Conservation (phyloP, 1,139 yeast genomes). For the Yamadazyma trypodendri region DNA sequence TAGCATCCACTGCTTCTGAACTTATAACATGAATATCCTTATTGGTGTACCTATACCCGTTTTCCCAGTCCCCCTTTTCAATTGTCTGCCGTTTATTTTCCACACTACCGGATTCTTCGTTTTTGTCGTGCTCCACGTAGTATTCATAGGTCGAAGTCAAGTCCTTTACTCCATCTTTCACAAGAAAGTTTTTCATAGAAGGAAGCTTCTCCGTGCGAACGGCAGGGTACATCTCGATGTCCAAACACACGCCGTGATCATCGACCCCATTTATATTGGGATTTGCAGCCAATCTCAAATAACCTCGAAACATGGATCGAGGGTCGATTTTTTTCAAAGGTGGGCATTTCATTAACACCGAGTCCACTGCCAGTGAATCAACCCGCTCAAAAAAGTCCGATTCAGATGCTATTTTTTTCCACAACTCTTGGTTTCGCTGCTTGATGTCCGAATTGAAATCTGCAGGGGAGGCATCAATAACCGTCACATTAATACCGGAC, state of each 20-base stretch:
- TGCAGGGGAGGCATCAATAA: constrained; percentile 27
- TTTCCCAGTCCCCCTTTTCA: constrained; percentile 24
- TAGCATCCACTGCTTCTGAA: constrained; percentile 40
- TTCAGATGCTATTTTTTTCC: constrained; percentile 16
- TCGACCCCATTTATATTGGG: constrained; percentile 12
- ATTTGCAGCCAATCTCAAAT: constrained; percentile 38
- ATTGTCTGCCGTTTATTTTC: constrained; percentile 22
- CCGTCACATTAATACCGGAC: constrained; percentile 23
- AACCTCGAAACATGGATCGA: constrained; percentile 34
- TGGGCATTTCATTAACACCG: constrained; percentile 19
- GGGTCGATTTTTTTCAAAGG: constrained; percentile 38
- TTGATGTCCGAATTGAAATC: not conserved
- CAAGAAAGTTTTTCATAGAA: constrained; percentile 30
- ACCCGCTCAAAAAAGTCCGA: constrained; percentile 16
- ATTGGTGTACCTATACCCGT: constrained; percentile 72
- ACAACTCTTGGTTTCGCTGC: constrained; percentile 7
- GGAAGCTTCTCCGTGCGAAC: constrained; percentile 44
- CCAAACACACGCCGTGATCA: constrained; percentile 22
- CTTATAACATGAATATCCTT: constrained; percentile 37
- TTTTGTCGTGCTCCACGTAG: constrained; percentile 17
- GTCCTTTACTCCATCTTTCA: constrained; percentile 17
- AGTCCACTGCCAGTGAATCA: constrained; percentile 16
- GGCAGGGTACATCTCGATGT: constrained; percentile 68
- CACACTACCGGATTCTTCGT: no score
- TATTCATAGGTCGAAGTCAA: constrained; percentile 18